Evolutionary conservation across 495 filamentous ascomycete genomes (phyloP), one percentile per base, ranked within the genome.

Genomic region (Polyplosphaeria fusca): DNA sequence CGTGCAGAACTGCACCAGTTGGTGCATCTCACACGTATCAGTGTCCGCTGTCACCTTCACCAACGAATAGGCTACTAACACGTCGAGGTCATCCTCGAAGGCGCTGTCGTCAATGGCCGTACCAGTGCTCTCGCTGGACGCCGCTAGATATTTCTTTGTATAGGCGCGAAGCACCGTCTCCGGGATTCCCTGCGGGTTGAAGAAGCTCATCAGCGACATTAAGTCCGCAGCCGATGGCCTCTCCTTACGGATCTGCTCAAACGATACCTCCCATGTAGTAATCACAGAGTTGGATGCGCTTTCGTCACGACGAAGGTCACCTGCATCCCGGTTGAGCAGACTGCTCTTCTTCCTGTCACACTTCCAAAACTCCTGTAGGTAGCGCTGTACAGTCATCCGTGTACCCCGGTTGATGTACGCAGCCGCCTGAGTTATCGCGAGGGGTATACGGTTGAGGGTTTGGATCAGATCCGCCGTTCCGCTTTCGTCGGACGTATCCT

Each of bases 221-320:
- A n/a, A n/a, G n/a, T 58, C 27, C 55, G 60, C 37, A 72, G 64
- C 27, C 70, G 58, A 26, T 66, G 44, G 44, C 27, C 55, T 57
- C 32, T 65, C 47, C 7, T 22, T 13, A 27, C 57, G 32, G 42
- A 80, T 73, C 7, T 75, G 70, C 11, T 76, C 67, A 53, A 79
- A 80, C 0, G 76, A 76, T n/a, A 79, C 64, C 49, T 70, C 49
- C 75, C 73, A 79, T 18, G 75, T 77, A 4, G 64, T 69, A 14
- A 75, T 61, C 4, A 79, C 61, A 1, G 73, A 67, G 52, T 75
- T 63, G 2, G 39, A 41, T n/a, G 53, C 54, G 18, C 30, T 48
- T 64, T 32, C 24, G 22, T 73, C 71, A 41, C 70, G 62, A 4
- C 67, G 64, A 12, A 70, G 58, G 55, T 67, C 63, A 7, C 68